Percentiles rank a stretch among this genome's conserved stretches.
Conservation (phyloP, 2,329 filamentous ascomycete species). For the Grosmannia huntii region DNA sequence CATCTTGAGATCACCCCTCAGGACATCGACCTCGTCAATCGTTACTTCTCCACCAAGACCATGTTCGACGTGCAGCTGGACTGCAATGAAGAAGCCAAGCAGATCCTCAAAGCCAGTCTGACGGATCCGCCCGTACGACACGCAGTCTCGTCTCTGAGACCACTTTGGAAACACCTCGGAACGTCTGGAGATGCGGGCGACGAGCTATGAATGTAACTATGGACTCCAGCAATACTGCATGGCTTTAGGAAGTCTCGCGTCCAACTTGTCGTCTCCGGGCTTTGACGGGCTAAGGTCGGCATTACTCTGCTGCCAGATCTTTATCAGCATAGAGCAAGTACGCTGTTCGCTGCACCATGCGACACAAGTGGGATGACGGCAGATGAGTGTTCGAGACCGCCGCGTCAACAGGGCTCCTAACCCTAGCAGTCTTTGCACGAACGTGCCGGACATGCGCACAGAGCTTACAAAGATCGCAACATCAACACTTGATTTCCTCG, state of each 20-base stretch:
- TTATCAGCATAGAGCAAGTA: no score
- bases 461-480: conserved; percentile 21
- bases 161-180: conserved; percentile 27
- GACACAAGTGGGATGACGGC: no score
- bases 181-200: conserved; percentile 15
- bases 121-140: conserved; percentile 24
- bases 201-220: conserved; percentile 17
- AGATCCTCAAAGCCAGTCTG: conserved; percentile 25
- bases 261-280: conserved; percentile 21
- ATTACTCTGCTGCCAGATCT: conserved; percentile 28
- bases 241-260: conserved; percentile 26
- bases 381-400: no score
- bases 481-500: conserved; percentile 21
- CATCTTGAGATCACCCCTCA: conserved; percentile 14
- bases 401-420: conserved; percentile 16
- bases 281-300: conserved; percentile 22
- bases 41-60: conserved; percentile 29
- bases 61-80: conserved; percentile 24
- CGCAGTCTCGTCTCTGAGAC: conserved; percentile 25
- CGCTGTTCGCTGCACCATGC: no score
- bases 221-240: conserved; percentile 29
- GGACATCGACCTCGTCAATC: conserved; percentile 23
- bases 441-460: conserved; percentile 24
- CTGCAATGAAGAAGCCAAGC: conserved; percentile 25
- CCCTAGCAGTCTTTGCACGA: conserved; percentile 11